phyloP scores from a whole-genome alignment of 208 protist species.

The Kentomonas sorsogonicus region DNA sequence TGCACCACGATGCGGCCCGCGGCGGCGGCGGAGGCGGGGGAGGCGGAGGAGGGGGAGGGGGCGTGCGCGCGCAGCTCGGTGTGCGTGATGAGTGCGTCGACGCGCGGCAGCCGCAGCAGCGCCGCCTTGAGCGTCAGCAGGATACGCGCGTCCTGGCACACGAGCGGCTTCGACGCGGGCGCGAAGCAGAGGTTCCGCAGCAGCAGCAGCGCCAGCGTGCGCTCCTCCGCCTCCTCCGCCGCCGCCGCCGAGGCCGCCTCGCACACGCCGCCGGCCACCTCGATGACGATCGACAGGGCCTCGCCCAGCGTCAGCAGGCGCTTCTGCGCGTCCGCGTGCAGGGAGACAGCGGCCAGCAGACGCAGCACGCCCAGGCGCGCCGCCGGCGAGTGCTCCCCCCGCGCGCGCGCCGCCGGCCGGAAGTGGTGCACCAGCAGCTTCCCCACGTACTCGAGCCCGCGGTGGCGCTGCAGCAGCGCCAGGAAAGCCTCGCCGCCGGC shows the following conservation, averaged over 20 bases:
- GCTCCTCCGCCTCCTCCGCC: too few relatives aligned
- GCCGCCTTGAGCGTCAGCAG: conserved; percentile 64
- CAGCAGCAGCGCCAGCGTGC: conserved; percentile 54
- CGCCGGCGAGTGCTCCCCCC: too few relatives aligned
- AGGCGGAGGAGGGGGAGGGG: not conserved
- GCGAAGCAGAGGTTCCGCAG: conserved; percentile 79
- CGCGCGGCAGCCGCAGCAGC: conserved; percentile 25
- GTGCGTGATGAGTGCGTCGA: conserved; percentile 6
- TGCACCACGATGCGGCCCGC: too few relatives aligned
- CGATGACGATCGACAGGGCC: conserved; percentile 57
- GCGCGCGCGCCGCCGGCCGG: too few relatives aligned
- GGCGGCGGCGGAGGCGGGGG: too few relatives aligned
- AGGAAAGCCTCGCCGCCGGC: not conserved
- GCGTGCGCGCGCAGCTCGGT: not conserved
- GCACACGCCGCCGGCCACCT: too few relatives aligned
- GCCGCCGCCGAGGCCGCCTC: too few relatives aligned
- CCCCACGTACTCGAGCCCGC: too few relatives aligned
- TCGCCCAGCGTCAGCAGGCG: conserved; percentile 27
- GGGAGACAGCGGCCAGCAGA: too few relatives aligned
- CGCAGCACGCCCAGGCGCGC: too few relatives aligned
- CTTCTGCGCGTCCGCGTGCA: conserved; percentile 35
- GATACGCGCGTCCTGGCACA: conserved; percentile 74
- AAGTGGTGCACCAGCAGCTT: not conserved
- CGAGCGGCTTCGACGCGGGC: conserved; percentile 37
- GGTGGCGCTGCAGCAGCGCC: too few relatives aligned